Evolutionary conservation across 345 rosid species (phyloP).

Genomic region (Bruguiera sexangula): DNA sequence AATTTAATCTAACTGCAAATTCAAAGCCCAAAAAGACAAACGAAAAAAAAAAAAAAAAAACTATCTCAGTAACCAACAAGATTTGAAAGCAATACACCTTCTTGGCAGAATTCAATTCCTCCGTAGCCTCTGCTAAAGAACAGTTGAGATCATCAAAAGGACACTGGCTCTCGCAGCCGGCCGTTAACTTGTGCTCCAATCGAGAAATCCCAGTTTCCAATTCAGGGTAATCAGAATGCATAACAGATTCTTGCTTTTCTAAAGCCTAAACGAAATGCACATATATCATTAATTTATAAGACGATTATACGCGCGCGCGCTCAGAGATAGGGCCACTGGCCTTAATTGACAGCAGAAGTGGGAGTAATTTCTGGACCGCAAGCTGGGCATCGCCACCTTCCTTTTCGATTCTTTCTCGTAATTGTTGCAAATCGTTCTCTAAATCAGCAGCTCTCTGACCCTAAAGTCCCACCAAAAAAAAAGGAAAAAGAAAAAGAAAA

Average conservation of each 20-base stretch:
- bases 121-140: slow-evolving; percentile 35
- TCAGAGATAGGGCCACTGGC: slow-evolving; percentile 15
- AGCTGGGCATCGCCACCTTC: slow-evolving; percentile 31
- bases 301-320: not conserved
- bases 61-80: not conserved
- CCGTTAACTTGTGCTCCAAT: slow-evolving; percentile 46
- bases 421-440: slow-evolving; percentile 30
- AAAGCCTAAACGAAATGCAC: slow-evolving; percentile 35
- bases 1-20: not conserved
- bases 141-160: slow-evolving; percentile 37
- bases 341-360: slow-evolving; percentile 45
- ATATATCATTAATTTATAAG: not conserved
- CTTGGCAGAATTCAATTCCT: slow-evolving; percentile 52
- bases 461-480: slow-evolving; percentile 22
- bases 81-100: slow-evolving; percentile 34
- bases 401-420: slow-evolving; percentile 38
- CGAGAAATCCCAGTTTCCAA: slow-evolving; percentile 41
- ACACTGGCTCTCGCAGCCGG: slow-evolving; percentile 30
- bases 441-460: slow-evolving; percentile 37
- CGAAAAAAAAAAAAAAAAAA: not conserved
- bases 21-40: not conserved
- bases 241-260: slow-evolving; percentile 48
- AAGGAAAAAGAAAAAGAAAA: not conserved
- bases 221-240: slow-evolving; percentile 35
- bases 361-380: slow-evolving; percentile 38